Evolutionary conservation across 73 alveolate species (phyloP).

Genomic region (Paramecium biaurelia): DNA sequence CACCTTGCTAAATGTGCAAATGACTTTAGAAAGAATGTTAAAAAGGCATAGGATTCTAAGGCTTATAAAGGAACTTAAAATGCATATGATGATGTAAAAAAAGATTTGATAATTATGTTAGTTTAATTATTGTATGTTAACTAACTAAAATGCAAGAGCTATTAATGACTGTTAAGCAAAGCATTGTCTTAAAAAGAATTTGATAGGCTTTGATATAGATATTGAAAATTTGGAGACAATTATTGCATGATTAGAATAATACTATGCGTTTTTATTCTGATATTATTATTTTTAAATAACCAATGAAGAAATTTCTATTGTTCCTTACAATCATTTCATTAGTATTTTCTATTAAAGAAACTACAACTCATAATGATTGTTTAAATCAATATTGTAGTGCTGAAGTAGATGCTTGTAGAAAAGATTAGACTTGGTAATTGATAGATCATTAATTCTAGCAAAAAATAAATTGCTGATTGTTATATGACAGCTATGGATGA

Average conservation of each 20-base stretch:
- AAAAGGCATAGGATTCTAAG: not conserved
- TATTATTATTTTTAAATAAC: not conserved
- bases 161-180: not conserved
- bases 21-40: not conserved
- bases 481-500: not conserved
- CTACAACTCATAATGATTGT: not conserved
- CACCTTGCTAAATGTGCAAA: not conserved
- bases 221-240: not conserved
- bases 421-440: not conserved
- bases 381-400: not conserved
- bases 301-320: not conserved
- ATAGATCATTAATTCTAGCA: not conserved
- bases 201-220: not conserved
- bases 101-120: not conserved
- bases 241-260: not conserved
- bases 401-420: not conserved
- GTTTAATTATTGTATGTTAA: not conserved
- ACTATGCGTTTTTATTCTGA: not conserved
- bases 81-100: not conserved
- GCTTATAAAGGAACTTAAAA: not conserved
- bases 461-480: not conserved
- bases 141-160: not conserved
- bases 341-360: not conserved
- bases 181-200: not conserved
- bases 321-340: not conserved